phyloP scores from a whole-genome alignment of 2,329 filamentous ascomycete genomes.

The Juglanconis juglandina region DNA sequence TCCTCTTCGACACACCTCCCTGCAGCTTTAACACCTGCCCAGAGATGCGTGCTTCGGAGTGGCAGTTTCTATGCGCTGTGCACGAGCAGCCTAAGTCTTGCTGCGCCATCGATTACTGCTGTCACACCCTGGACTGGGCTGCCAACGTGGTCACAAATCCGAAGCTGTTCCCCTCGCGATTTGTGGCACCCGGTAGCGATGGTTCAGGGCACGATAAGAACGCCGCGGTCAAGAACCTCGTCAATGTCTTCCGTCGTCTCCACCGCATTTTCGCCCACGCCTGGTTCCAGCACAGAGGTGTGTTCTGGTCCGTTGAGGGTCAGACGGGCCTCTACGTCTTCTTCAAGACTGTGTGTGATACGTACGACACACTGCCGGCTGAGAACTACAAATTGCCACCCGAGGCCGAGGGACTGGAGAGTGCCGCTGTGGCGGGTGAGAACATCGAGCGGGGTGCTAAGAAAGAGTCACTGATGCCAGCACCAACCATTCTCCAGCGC shows the following conservation, averaged over 20 bases:
- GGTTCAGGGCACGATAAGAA: slow-evolving; percentile 60
- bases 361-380: slow-evolving; percentile 81
- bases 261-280: slow-evolving; percentile 98
- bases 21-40: slow-evolving; percentile 88
- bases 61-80: slow-evolving; percentile 98
- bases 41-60: slow-evolving; percentile 97
- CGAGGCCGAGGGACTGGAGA: slow-evolving; percentile 82
- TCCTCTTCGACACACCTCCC: slow-evolving; percentile 85
- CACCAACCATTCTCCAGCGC: slow-evolving; percentile 17
- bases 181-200: slow-evolving; percentile 57
- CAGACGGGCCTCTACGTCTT: slow-evolving; percentile 91
- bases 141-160: slow-evolving; percentile 90
- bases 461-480: slow-evolving; percentile 26
- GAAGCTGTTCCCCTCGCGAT: slow-evolving; percentile 89
- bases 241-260: slow-evolving; percentile 90
- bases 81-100: slow-evolving; percentile 96
- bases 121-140: slow-evolving; percentile 97
- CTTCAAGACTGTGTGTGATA: slow-evolving; percentile 95
- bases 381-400: slow-evolving; percentile 95
- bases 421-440: slow-evolving; percentile 12
- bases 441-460: slow-evolving; percentile 14
- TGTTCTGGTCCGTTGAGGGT: slow-evolving; percentile 91
- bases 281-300: slow-evolving; percentile 94
- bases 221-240: slow-evolving; percentile 74
- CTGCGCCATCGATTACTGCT: slow-evolving; percentile 98